phyloP scores from a whole-genome alignment of 179 eudicot genomes.

The Corrigiola litoralis region DNA sequence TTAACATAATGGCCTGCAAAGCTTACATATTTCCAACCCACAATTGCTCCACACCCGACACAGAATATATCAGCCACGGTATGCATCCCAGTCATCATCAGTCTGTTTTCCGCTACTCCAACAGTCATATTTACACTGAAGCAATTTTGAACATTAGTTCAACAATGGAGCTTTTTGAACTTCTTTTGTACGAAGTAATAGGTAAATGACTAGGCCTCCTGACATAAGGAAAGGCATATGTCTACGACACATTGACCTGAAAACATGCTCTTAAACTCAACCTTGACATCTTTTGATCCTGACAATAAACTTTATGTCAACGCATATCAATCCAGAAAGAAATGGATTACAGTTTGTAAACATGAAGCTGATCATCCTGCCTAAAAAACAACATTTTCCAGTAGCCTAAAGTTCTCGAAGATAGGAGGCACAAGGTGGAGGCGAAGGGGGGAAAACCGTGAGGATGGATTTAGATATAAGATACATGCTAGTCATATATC shows the following conservation, averaged over 20 bases:
- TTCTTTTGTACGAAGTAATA: neutral
- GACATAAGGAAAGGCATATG: neutral
- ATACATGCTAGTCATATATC: too few relatives aligned
- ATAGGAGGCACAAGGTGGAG: too few relatives aligned
- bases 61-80: slow-evolving; percentile 92
- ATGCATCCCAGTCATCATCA: slow-evolving; percentile 94
- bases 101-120: slow-evolving; percentile 72
- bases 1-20: slow-evolving; percentile 20
- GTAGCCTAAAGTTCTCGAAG: too few relatives aligned
- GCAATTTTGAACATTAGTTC: slow-evolving; percentile 9
- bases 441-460: too few relatives aligned
- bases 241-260: slow-evolving; percentile 5
- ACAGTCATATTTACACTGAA: slow-evolving; percentile 79
- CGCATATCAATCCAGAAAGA: neutral
- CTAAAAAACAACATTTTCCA: neutral
- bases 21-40: slow-evolving; percentile 99
- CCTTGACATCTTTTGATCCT: neutral
- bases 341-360: neutral
- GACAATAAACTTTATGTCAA: neutral
- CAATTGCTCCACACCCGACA: slow-evolving; percentile 80
- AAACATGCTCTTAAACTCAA: neutral
- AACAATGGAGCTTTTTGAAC: too few relatives aligned
- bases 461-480: too few relatives aligned
- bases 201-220: too few relatives aligned
- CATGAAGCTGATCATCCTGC: neutral